Base-by-base conservation (phyloP, 257 asterid genomes). In the Lycium ferocissimum region DNA sequence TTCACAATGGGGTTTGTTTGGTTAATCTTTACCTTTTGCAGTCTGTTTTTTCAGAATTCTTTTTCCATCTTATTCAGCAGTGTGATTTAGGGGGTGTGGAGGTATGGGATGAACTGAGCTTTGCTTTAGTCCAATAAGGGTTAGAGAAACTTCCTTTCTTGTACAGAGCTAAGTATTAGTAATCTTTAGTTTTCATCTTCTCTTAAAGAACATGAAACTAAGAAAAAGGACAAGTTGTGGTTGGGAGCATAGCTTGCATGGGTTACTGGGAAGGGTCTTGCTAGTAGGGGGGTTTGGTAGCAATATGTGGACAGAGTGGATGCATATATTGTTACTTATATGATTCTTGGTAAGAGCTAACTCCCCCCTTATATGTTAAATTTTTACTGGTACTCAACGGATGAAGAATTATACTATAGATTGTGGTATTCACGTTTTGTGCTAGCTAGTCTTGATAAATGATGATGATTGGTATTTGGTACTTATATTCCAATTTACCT, bases 401-500 rank as follows among this genome's bases (percentile, higher is more conserved):
- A 70, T 17, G 78, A 70, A 38, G 78, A 70, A 70, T 15, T 70
- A 70, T 70, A 70, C 79, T 70, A 8, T 26, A 26, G 33, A 26
- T 40, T 18, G 79, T 17, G 54, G 53, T 70, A 45, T 17, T 69
- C 26, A 69, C 15, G 76, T 69, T 37, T 69, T 69, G 51, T 37
- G 73, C 73, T 37, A 15, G 76, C 26, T 69, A 38, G 26, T 15
- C 12, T 69, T 69, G 76, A 7, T 37, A 37, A 69, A 37, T 35
- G 75, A 69, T 15, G 51, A 37, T 69, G 76, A 69, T 69, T 69
- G 76, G 26, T 37, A 69, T 7, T 70, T 40, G 79, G 12, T 9
- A 40, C 33, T 40, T 15, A 15, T 70, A 70, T 69, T 33, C 79
- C 79, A 17, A 9, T 70, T 70, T 47, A 70, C 81, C 22, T 75